Conservation (phyloP, 345 rosid genomes). For the Ailanthus altissimus region DNA sequence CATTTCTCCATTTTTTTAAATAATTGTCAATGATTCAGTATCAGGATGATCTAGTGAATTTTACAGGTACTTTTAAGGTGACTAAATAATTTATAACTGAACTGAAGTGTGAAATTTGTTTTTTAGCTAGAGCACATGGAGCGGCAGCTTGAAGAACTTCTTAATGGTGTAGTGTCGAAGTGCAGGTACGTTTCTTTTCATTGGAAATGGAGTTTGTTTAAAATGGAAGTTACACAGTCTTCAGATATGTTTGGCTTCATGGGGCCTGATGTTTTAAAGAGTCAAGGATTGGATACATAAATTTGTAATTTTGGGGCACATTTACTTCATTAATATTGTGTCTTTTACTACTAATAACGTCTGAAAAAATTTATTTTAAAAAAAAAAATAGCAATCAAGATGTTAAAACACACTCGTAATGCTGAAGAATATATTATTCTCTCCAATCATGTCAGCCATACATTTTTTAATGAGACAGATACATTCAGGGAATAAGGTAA, state of each 20-base stretch:
- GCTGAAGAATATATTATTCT: background rate
- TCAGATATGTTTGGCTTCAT: background rate
- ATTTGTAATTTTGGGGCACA: background rate
- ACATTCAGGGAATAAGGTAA: background rate
- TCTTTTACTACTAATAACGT: background rate
- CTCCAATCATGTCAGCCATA: background rate
- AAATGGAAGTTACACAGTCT: background rate
- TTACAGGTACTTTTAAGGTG: background rate
- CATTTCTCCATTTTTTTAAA: background rate
- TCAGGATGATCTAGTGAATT: background rate
- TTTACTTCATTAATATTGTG: background rate
- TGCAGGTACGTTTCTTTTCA: conserved; percentile 38
- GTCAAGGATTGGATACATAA: background rate
- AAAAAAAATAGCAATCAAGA: too few relatives aligned
- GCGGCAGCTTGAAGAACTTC: conserved; percentile 49
- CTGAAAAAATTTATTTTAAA: background rate
- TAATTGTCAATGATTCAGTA: background rate
- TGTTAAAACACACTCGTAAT: background rate
- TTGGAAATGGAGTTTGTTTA: background rate
- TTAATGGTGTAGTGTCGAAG: conserved; percentile 40
- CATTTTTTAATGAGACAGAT: background rate
- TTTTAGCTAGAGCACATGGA: conserved; percentile 57
- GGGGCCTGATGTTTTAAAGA: background rate
- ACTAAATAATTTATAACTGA: background rate
- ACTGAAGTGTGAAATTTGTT: conserved; percentile 11